These are phyloP conservation scores for Venturia carpophila DNA, from an alignment of 2,329 filamentous ascomycete species.

Conservation along the genomic window DNA sequence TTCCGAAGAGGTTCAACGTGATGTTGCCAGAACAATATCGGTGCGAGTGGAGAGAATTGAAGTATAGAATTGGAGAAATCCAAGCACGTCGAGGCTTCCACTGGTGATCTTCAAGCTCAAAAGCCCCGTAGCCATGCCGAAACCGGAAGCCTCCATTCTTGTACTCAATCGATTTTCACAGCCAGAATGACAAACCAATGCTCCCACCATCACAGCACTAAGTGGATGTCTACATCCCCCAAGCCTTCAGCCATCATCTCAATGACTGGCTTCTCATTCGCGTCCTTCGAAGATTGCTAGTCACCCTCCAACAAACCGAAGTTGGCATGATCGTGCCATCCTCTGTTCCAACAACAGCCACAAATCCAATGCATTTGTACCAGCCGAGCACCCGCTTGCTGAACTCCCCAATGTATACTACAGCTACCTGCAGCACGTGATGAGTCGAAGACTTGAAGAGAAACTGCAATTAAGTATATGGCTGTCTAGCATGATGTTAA, in stretches of 20 bases:
- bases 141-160: too few species aligned
- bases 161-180: too few species aligned
- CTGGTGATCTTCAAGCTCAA: too few species aligned
- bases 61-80: too few species aligned
- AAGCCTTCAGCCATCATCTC: background rate
- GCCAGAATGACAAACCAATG: background rate
- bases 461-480: background rate
- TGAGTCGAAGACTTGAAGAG: background rate
- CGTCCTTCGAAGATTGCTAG: background rate
- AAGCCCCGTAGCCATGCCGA: too few species aligned
- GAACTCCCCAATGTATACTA: background rate
- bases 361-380: background rate
- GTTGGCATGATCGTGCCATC: slow-evolving; percentile 6
- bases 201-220: background rate
- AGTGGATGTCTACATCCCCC: background rate
- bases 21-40: too few species aligned
- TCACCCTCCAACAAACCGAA: slow-evolving; percentile 5
- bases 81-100: too few species aligned
- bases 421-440: background rate
- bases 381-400: background rate
- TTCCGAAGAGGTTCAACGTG: too few species aligned
- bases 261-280: background rate
- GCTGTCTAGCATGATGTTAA: too few species aligned
- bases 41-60: too few species aligned
- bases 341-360: background rate